A percentile compares a stretch with the other conserved stretches of the same genome.
Evolutionary conservation across 2,329 filamentous ascomycete genomes (phyloP).

Genomic region (Tolypocladium nubicola): DNA sequence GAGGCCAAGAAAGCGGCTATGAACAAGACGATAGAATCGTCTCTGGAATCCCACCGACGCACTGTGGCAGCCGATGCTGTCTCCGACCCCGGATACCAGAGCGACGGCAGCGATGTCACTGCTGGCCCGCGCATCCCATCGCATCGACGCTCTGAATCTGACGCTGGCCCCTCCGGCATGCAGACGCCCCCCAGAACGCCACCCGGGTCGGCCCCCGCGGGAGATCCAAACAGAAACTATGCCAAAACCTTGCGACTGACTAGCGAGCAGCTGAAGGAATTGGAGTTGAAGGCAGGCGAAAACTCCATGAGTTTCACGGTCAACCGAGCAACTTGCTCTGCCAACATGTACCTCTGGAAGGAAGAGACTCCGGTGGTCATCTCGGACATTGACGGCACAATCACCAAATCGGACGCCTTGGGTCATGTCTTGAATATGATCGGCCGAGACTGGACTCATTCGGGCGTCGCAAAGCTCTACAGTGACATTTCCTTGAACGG

Average conservation of each 20-base stretch:
- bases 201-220: slow-evolving; percentile 50
- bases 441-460: slow-evolving; percentile 94
- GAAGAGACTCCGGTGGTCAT: slow-evolving; percentile 90
- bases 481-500: slow-evolving; percentile 91
- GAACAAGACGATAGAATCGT: slow-evolving; percentile 47
- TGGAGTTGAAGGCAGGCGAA: slow-evolving; percentile 73
- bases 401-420: slow-evolving; percentile 92
- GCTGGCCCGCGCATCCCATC: slow-evolving; percentile 32
- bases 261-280: slow-evolving; percentile 83
- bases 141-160: slow-evolving; percentile 59
- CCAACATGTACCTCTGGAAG: slow-evolving; percentile 89
- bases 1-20: slow-evolving; percentile 86
- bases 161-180: slow-evolving; percentile 41
- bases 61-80: slow-evolving; percentile 64
- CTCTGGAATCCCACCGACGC: slow-evolving; percentile 31
- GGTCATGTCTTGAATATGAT: slow-evolving; percentile 96
- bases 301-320: slow-evolving; percentile 96
- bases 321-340: slow-evolving; percentile 84
- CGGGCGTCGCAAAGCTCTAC: slow-evolving; percentile 93
- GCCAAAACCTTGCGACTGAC: slow-evolving; percentile 93
- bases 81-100: slow-evolving; percentile 92
- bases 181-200: slow-evolving; percentile 61
- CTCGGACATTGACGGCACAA: slow-evolving; percentile 96
- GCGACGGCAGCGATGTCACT: slow-evolving; percentile 63
- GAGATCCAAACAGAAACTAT: slow-evolving; percentile 75